A percentile compares a stretch with the other conserved stretches of the same genome.
Conservation (phyloP, 345 rosid genomes). For the Melastoma malabathricum region DNA sequence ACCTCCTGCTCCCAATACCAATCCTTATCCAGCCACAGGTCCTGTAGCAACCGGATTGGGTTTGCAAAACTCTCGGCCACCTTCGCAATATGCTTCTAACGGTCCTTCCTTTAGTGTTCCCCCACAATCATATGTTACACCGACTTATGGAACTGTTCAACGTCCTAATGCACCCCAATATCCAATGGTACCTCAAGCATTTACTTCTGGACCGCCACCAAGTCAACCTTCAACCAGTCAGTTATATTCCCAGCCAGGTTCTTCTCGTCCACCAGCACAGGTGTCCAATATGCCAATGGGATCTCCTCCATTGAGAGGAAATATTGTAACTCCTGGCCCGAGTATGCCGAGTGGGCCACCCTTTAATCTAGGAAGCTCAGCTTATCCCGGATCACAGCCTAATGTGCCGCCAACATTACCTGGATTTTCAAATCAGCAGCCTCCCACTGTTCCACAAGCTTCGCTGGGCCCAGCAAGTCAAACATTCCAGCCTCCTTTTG, state of each 20-base stretch:
- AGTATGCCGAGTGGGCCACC: constrained; percentile 17
- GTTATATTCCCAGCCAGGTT: constrained; percentile 20
- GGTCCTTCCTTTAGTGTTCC: constrained; percentile 34
- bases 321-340: constrained; percentile 21
- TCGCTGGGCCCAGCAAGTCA: constrained; percentile 15
- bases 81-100: constrained; percentile 17
- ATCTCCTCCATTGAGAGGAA: constrained; percentile 38
- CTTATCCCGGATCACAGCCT: constrained; percentile 25
- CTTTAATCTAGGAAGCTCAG: constrained; percentile 15
- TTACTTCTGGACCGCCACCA: constrained; percentile 37
- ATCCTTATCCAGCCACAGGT: constrained; percentile 44
- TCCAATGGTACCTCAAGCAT: constrained; percentile 27
- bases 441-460: constrained; percentile 24
- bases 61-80: constrained; percentile 34
- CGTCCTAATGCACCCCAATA: constrained; percentile 44
- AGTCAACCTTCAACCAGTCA: constrained; percentile 47
- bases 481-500: constrained; percentile 38
- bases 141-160: constrained; percentile 37
- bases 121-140: constrained; percentile 32
- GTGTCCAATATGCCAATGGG: constrained; percentile 44
- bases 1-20: constrained; percentile 38
- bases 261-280: constrained; percentile 41
- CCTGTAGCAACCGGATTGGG: constrained; percentile 25
- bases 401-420: constrained; percentile 40
- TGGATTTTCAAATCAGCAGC: constrained; percentile 47